Conservation (phyloP, 1,284 basidiomycete species). For the Heliocybe sulcata region DNA sequence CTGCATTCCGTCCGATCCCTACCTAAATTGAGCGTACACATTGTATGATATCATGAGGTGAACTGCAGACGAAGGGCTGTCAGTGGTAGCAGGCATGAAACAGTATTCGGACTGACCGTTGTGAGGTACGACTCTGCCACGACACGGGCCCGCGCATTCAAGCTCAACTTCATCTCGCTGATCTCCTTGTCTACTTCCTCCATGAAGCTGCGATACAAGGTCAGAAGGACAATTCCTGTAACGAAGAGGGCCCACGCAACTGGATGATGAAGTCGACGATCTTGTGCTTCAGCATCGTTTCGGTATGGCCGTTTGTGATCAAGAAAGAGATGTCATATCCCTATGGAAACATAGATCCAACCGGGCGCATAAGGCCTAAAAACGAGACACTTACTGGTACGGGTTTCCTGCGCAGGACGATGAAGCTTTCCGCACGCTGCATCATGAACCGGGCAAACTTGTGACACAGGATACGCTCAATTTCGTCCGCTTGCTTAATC, state of each 20-base stretch:
- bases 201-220: constrained; percentile 69
- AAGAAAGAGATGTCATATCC: constrained; percentile 99
- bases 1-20: background rate
- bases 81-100: background rate
- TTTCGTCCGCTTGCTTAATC: constrained; percentile 99
- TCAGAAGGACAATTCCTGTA: background rate
- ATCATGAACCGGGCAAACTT: constrained; percentile 99
- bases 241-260: constrained; percentile 30
- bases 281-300: constrained; percentile 99
- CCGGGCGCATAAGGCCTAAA: constrained; percentile 5
- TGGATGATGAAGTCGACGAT: constrained; percentile 99
- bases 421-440: constrained; percentile 96
- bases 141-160: constrained; percentile 95
- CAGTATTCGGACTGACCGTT: constrained; percentile 41
- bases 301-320: constrained; percentile 95
- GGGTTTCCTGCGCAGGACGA: constrained; percentile 92
- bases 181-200: constrained; percentile 95
- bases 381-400: constrained; percentile 61
- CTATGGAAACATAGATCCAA: constrained; percentile 29
- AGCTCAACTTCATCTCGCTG: constrained; percentile 84
- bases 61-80: background rate
- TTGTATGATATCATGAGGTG: background rate
- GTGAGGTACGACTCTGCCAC: constrained; percentile 89
- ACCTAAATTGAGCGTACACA: background rate
- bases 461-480: constrained; percentile 94